Conservation (phyloP, 2,329 filamentous ascomycete genomes). For the Colletotrichum incanum region DNA sequence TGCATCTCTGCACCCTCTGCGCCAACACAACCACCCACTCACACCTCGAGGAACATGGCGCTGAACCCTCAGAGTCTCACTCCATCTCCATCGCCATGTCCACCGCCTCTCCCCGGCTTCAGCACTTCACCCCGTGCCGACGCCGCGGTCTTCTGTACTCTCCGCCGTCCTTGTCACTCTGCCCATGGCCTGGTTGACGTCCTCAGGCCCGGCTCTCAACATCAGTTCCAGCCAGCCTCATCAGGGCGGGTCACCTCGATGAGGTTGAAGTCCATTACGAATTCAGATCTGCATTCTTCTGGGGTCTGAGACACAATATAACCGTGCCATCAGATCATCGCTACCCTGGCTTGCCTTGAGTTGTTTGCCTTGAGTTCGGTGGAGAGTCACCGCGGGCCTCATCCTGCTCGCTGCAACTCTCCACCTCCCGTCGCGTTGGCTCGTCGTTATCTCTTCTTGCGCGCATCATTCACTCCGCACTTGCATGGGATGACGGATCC, state of each 20-base stretch:
- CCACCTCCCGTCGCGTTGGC: neutral
- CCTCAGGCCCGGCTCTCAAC: neutral
- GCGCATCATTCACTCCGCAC: constrained; percentile 4
- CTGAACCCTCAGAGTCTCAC: constrained; percentile 37
- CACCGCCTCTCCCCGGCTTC: constrained; percentile 18
- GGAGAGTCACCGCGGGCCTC: neutral
- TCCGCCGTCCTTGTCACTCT: neutral
- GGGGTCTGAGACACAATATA: constrained; percentile 24
- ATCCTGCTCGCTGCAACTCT: neutral
- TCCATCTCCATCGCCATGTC: constrained; percentile 6
- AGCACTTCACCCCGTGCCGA: constrained; percentile 19
- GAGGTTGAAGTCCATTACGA: neutral
- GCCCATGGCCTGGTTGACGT: neutral
- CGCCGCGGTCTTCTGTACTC: neutral
- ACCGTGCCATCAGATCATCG: neutral
- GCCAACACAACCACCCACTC: constrained; percentile 10
- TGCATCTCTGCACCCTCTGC: constrained; percentile 18
- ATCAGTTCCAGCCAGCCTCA: constrained; percentile 30
- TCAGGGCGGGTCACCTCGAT: constrained; percentile 1
- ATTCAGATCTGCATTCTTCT: constrained; percentile 18
- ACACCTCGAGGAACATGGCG: constrained; percentile 21
- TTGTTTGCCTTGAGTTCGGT: neutral
- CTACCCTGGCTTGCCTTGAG: neutral
- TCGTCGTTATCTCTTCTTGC: constrained; percentile 1
- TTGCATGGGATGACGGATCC: constrained; percentile 21